phyloP scores from a whole-genome alignment of 2,329 filamentous ascomycete genomes.

The Camptophora hylomeconis region DNA sequence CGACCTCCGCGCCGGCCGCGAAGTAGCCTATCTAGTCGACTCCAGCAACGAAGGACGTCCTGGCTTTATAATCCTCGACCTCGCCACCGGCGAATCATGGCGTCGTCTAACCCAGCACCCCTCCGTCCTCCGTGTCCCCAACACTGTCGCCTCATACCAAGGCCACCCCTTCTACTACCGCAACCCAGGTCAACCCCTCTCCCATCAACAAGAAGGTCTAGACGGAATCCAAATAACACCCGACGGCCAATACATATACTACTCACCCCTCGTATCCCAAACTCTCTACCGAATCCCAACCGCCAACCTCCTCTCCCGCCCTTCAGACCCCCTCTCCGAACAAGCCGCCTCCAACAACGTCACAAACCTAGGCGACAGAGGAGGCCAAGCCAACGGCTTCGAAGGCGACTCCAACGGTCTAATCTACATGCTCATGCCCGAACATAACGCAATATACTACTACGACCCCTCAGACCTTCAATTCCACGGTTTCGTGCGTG shows the following conservation, averaged over 20 bases:
- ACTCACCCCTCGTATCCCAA: slow-evolving; percentile 27
- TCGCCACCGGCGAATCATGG: slow-evolving; percentile 14
- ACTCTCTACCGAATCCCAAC: slow-evolving; percentile 24
- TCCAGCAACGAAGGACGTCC: slow-evolving; percentile 33
- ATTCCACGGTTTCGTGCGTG: slow-evolving; percentile 26
- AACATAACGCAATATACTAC: slow-evolving; percentile 33
- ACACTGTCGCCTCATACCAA: slow-evolving; percentile 23
- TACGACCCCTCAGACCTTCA: slow-evolving; percentile 28
- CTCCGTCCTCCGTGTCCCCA: slow-evolving; percentile 16
- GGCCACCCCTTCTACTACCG: slow-evolving; percentile 23
- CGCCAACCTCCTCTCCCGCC: slow-evolving; percentile 23
- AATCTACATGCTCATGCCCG: slow-evolving; percentile 35
- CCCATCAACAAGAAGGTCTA: slow-evolving; percentile 22
- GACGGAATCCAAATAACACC: slow-evolving; percentile 23
- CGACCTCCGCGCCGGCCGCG: slow-evolving; percentile 29
- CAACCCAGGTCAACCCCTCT: slow-evolving; percentile 12
- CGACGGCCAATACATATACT: slow-evolving; percentile 29
- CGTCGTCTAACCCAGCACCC: slow-evolving; percentile 14
- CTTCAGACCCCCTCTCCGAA: slow-evolving; percentile 23
- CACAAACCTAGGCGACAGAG: slow-evolving; percentile 31
- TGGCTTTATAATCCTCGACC: slow-evolving; percentile 30
- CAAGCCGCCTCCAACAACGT: slow-evolving; percentile 34
- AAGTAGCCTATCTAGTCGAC: slow-evolving; percentile 35
- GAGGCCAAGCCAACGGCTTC: slow-evolving; percentile 34
- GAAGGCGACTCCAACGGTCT: slow-evolving; percentile 30